Evolutionary conservation across 108 stramenopile genomes (phyloP).

Genomic region (Nitzschia putrida): DNA sequence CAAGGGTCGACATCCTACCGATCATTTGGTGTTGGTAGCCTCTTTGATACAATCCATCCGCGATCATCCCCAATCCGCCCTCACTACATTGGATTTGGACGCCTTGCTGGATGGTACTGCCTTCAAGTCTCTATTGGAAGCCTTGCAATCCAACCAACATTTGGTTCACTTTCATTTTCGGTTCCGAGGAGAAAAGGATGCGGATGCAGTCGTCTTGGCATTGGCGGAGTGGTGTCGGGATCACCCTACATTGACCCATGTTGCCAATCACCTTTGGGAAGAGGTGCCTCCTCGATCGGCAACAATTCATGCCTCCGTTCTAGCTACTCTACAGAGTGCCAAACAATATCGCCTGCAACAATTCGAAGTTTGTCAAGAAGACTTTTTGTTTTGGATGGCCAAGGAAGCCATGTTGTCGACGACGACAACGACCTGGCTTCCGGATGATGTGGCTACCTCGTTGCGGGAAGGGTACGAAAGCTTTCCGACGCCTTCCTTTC

Average conservation of each 20-base stretch:
- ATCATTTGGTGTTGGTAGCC: slow-evolving; percentile 15
- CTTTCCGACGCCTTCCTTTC: too few relatives aligned
- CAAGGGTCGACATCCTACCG: neutral
- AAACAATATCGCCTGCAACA: slow-evolving; percentile 7
- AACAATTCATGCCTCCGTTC: neutral
- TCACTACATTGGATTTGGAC: slow-evolving; percentile 15
- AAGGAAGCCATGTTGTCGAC: slow-evolving; percentile 6
- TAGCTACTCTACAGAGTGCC: neutral
- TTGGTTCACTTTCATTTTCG: slow-evolving; percentile 2
- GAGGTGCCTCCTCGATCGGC: neutral
- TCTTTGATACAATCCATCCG: neutral
- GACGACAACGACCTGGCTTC: too few relatives aligned
- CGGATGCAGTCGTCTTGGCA: slow-evolving; percentile 9
- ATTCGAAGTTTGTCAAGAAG: slow-evolving; percentile 22
- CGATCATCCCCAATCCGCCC: neutral
- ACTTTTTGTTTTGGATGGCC: slow-evolving; percentile 13
- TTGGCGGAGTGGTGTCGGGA: slow-evolving; percentile 14
- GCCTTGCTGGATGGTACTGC: neutral
- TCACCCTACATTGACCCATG: slow-evolving; percentile 3
- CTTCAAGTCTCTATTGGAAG: slow-evolving; percentile 1
- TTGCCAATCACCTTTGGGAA: slow-evolving; percentile 11
- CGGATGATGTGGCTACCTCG: too few relatives aligned
- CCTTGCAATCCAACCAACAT: slow-evolving; percentile 8
- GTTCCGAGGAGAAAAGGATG: slow-evolving; percentile 2
- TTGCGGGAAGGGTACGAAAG: too few relatives aligned